A percentile compares a stretch with the other conserved stretches of the same genome.
These are phyloP conservation scores for Wickerhamiella spandovensis DNA, from an alignment of 805 yeast species.

Conservation along the genomic window DNA sequence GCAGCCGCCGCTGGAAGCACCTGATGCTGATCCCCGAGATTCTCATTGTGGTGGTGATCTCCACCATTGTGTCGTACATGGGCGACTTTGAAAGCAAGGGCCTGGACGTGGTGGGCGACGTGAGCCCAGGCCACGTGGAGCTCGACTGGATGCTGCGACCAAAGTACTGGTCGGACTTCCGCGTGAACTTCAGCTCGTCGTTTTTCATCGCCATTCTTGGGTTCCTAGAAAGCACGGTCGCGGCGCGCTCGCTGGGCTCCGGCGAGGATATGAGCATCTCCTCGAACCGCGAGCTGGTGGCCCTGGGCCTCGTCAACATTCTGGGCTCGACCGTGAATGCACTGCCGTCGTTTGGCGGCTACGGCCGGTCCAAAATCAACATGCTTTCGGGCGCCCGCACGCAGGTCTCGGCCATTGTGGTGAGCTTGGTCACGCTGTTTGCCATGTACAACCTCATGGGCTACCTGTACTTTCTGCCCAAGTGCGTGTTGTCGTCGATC, in stretches of 20 bases:
- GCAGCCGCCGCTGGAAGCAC: slow-evolving; percentile 24
- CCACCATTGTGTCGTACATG: slow-evolving; percentile 40
- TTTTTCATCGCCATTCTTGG: slow-evolving; percentile 76
- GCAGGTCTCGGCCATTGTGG: slow-evolving; percentile 67
- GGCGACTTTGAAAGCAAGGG: slow-evolving; percentile 30
- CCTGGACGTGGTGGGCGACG: slow-evolving; percentile 57
- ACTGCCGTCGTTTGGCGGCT: slow-evolving; percentile 89
- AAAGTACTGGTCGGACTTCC: slow-evolving; percentile 34
- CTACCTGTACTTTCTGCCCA: slow-evolving; percentile 59
- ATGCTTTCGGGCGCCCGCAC: slow-evolving; percentile 79
- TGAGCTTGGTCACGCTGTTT: slow-evolving; percentile 63
- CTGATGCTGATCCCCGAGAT: slow-evolving; percentile 75
- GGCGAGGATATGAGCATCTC: slow-evolving; percentile 50
- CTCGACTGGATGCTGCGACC: slow-evolving; percentile 43
- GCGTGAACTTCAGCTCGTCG: slow-evolving; percentile 49
- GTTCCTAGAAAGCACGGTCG: slow-evolving; percentile 86
- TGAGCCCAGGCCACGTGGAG: slow-evolving; percentile 38
- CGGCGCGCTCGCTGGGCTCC: slow-evolving; percentile 74
- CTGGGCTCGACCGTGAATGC: slow-evolving; percentile 44
- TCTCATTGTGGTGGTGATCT: slow-evolving; percentile 50
- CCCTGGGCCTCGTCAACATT: slow-evolving; percentile 67
- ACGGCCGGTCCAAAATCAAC: slow-evolving; percentile 84
- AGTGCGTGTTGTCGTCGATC: slow-evolving; percentile 66
- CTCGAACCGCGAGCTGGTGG: slow-evolving; percentile 81
- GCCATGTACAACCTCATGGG: slow-evolving; percentile 49